A percentile compares a stretch with the other conserved stretches of the same genome.
phyloP scores from a whole-genome alignment of 352 stramenopile species.

The Pythium aquatile region DNA sequence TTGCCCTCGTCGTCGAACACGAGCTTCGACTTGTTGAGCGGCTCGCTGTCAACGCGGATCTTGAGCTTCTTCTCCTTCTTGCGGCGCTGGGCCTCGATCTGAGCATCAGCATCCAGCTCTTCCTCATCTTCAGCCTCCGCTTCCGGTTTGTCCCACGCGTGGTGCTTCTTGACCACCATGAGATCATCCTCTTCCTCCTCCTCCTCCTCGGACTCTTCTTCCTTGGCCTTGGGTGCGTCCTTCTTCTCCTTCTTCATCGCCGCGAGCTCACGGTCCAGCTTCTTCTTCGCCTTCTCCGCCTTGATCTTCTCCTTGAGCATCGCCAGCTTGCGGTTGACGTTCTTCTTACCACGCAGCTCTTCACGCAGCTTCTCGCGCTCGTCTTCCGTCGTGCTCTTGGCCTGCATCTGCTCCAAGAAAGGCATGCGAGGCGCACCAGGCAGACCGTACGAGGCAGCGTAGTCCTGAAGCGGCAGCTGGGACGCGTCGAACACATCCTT shows the following conservation, averaged over 20 bases:
- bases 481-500: slow-evolving; percentile 93
- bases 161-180: slow-evolving; percentile 91
- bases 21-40: slow-evolving; percentile 77
- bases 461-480: slow-evolving; percentile 90
- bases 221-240: slow-evolving; percentile 21
- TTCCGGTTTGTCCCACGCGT: slow-evolving; percentile 78
- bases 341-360: slow-evolving; percentile 93
- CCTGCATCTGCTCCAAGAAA: slow-evolving; percentile 88
- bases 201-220: slow-evolving; percentile 38
- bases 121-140: slow-evolving; percentile 42
- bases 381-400: slow-evolving; percentile 28
- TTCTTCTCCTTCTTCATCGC: slow-evolving; percentile 36
- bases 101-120: slow-evolving; percentile 27
- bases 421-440: slow-evolving; percentile 90
- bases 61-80: slow-evolving; percentile 86
- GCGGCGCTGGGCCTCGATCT: slow-evolving; percentile 64
- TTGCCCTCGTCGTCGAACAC: slow-evolving; percentile 96
- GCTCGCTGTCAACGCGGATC: slow-evolving; percentile 70
- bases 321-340: slow-evolving; percentile 96
- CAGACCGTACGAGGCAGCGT: slow-evolving; percentile 93
- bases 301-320: slow-evolving; percentile 99
- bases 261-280: slow-evolving; percentile 73
- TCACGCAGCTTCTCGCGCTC: slow-evolving; percentile 77
- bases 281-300: slow-evolving; percentile 93
- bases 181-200: slow-evolving; percentile 88